Base-by-base conservation (phyloP, 805 yeast genomes). In the Pichia cephalocereana region DNA sequence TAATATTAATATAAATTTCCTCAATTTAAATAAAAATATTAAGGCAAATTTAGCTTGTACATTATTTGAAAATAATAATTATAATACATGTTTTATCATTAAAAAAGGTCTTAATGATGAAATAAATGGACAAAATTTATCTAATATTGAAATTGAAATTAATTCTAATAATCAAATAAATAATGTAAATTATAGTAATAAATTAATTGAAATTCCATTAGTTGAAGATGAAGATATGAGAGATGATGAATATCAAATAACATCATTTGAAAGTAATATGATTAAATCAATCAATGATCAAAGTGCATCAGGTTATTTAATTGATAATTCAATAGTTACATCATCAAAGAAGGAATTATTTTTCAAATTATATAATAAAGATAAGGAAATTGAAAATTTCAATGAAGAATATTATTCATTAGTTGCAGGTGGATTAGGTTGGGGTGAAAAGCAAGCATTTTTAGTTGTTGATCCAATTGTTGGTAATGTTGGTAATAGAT, bases 391-490 rank as follows among this genome's bases (percentile, higher is more conserved):
- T 3, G 46, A 9, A 1, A 6, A 30, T 3, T 46, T 46, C 46
- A 52, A 47, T 38, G 57, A 62, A 5, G 56, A 60, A 46, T 66
- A 71, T 46, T 75, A 66, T 59, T 75, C 76, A 57, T 80, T 83
- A 19, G 70, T 79, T 36, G 89, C 86, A 6, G 89, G 89, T 5
- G 89, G 89, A 2, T 83, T 87, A 3, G 80, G 82, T 2, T 83
- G 88, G 88, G 86, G 87, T 1, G 77, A 80, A 30, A 76, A 82
- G 48, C 80, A 84, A 3, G 76, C 76, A 34, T 76, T 80, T 59
- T 68, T 83, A n/a, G 89, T 79, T 1, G 59, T 83, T 12, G 83
- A 83, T 30, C 82, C 86, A 1, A 73, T 72, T 2, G 82, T 82
- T 15, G 63, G 61, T 0, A 49, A 52, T 1, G 57, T 65, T 23